phyloP scores from a whole-genome alignment of 176 grass and related monocot genomes.

The Hsuehochloa calcarea region DNA sequence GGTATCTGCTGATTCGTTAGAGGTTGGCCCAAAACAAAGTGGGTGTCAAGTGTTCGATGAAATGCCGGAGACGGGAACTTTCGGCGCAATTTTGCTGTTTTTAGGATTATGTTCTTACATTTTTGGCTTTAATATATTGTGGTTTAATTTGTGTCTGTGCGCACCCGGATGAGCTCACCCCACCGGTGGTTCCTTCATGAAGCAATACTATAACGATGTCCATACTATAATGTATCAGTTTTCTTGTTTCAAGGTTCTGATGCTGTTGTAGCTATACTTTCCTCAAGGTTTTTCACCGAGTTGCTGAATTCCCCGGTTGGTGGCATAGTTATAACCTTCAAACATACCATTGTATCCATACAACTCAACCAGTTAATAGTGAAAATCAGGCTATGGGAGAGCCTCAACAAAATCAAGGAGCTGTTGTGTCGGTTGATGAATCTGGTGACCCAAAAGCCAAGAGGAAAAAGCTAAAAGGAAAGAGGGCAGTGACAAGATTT shows the following conservation, averaged over 20 bases:
- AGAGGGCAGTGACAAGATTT: constrained; percentile 80
- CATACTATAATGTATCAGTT: neutral
- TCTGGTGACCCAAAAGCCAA: constrained; percentile 49
- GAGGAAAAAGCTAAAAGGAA: constrained; percentile 92
- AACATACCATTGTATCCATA: constrained; percentile 50
- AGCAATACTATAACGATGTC: neutral
- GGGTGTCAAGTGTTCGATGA: constrained; percentile 13
- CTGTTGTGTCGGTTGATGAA: constrained; percentile 22
- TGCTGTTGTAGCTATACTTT: constrained; percentile 50
- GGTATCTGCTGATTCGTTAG: neutral
- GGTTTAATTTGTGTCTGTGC: neutral
- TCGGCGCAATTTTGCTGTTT: neutral
- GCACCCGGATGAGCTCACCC: neutral
- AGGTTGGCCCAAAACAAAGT: neutral
- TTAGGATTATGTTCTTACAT: neutral
- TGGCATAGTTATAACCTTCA: constrained; percentile 23
- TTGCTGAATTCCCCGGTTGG: constrained; percentile 4
- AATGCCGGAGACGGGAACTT: constrained; percentile 1
- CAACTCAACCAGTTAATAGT: constrained; percentile 26
- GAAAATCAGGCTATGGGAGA: constrained; percentile 26
- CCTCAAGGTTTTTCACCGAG: constrained; percentile 48
- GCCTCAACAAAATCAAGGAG: constrained; percentile 39
- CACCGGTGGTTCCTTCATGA: neutral
- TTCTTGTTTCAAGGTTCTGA: constrained; percentile 25
- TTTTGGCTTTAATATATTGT: neutral